A percentile compares a stretch with the other conserved stretches of the same genome.
Evolutionary conservation across 345 rosid species (phyloP).

Genomic region (Corchorus olitorius): DNA sequence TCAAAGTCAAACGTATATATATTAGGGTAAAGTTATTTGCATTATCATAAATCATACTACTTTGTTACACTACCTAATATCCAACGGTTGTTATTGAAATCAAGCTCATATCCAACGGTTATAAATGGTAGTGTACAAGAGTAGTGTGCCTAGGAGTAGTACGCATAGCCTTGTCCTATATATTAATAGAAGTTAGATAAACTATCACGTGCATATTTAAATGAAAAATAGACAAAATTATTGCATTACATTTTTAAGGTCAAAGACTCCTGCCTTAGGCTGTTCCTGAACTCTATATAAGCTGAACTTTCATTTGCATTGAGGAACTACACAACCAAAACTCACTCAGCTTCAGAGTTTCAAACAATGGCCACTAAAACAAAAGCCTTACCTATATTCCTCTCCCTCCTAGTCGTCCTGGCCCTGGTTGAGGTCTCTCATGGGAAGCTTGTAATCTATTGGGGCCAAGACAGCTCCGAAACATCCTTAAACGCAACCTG

Average conservation of each 20-base stretch:
- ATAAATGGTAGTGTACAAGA: too few species aligned
- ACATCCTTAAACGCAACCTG: conserved; percentile 50
- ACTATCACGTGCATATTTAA: too few species aligned
- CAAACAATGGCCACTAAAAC: conserved; percentile 24
- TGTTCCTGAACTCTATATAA: background rate
- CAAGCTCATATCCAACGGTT: too few species aligned
- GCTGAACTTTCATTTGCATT: background rate
- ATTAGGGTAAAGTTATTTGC: too few species aligned
- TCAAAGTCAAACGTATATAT: too few species aligned
- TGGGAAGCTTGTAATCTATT: conserved; percentile 40
- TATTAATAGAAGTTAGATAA: too few species aligned
- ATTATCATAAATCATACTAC: too few species aligned
- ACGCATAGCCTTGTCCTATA: too few species aligned
- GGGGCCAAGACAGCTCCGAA: conserved; percentile 69
- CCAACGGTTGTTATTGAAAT: too few species aligned
- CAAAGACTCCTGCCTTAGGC: background rate
- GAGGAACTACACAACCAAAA: background rate
- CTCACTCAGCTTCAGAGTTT: background rate
- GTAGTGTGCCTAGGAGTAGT: too few species aligned
- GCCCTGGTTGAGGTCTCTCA: conserved; percentile 13
- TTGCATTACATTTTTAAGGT: background rate
- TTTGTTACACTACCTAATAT: too few species aligned
- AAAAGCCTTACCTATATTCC: conserved; percentile 15
- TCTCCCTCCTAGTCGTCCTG: conserved; percentile 15
- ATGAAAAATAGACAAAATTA: too few species aligned